Conservation (phyloP, 208 protist genomes). For the Trypanosoma vivax region DNA sequence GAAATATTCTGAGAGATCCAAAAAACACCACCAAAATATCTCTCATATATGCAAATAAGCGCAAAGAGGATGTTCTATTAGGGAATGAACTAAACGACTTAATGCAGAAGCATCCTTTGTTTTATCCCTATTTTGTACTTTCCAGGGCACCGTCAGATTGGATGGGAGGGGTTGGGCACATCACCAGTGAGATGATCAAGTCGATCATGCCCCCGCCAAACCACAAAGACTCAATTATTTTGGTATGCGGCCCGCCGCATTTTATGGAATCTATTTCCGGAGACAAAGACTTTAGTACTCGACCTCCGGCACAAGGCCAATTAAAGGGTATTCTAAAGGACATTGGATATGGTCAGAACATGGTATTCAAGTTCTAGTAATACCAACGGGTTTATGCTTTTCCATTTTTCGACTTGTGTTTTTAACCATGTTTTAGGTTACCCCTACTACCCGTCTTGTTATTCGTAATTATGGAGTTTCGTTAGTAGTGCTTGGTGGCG, state of each 20-base stretch:
- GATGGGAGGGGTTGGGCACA: constrained; percentile 85
- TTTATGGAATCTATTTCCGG: constrained; percentile 87
- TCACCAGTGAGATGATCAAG: constrained; percentile 89
- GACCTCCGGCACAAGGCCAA: constrained; percentile 73
- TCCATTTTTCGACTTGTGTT: no score
- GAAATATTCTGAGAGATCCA: constrained; percentile 59
- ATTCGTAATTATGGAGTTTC: no score
- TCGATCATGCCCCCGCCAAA: constrained; percentile 81
- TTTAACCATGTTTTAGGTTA: no score
- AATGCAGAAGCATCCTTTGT: constrained; percentile 80
- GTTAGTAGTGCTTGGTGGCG: no score
- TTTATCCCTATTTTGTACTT: constrained; percentile 91
- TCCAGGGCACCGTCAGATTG: constrained; percentile 81
- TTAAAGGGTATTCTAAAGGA: constrained; percentile 83
- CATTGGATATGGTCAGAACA: constrained; percentile 78
- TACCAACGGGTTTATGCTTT: no score
- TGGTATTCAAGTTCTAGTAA: constrained; percentile 89
- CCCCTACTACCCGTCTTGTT: no score
- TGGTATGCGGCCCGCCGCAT: constrained; percentile 81
- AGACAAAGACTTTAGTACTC: constrained; percentile 81
- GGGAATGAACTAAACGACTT: constrained; percentile 89
- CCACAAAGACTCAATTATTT: constrained; percentile 69
- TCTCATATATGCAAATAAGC: constrained; percentile 87
- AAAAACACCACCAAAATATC: constrained; percentile 85
- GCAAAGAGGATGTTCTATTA: constrained; percentile 91